phyloP scores from a whole-genome alignment of 495 filamentous ascomycete species.

The Podospora appendiculata region DNA sequence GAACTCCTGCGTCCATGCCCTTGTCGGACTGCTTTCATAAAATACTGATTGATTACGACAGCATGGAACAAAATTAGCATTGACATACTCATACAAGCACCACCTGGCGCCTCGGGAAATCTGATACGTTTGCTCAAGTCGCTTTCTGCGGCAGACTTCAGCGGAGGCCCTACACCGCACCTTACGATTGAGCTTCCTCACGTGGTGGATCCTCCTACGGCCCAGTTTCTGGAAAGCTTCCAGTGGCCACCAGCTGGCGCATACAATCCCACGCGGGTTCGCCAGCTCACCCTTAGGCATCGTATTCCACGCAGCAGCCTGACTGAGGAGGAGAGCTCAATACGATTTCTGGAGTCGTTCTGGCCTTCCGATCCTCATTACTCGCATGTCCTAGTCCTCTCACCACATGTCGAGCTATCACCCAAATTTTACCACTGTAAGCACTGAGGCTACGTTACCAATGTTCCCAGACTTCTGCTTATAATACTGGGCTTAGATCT shows the following conservation, averaged over 20 bases:
- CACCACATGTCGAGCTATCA: slow-evolving; percentile 66
- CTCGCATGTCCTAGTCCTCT: slow-evolving; percentile 70
- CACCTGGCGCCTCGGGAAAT: slow-evolving; percentile 57
- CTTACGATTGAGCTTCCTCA: slow-evolving; percentile 75
- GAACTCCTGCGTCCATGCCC: neutral
- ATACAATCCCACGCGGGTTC: slow-evolving; percentile 24
- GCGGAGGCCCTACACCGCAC: slow-evolving; percentile 52
- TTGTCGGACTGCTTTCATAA: neutral
- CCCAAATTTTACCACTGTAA: slow-evolving; percentile 71
- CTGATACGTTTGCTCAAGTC: slow-evolving; percentile 67
- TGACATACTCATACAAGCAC: slow-evolving; percentile 72
- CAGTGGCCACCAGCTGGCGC: slow-evolving; percentile 52
- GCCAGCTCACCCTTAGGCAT: slow-evolving; percentile 61
- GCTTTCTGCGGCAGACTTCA: slow-evolving; percentile 65
- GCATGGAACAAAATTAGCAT: slow-evolving; percentile 68
- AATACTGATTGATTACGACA: slow-evolving; percentile 23
- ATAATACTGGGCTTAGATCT: slow-evolving; percentile 32
- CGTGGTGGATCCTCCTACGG: slow-evolving; percentile 52
- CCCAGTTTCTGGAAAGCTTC: slow-evolving; percentile 51
- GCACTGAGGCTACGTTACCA: neutral
- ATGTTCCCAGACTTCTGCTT: neutral
- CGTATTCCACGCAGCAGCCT: slow-evolving; percentile 50
- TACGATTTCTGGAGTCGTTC: slow-evolving; percentile 71
- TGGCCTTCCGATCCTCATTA: slow-evolving; percentile 55
- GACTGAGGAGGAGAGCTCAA: slow-evolving; percentile 54